Evolutionary conservation across 257 asterid species (phyloP), one percentile per base, ranked within the genome.

Genomic region (Ilex aquifolium): DNA sequence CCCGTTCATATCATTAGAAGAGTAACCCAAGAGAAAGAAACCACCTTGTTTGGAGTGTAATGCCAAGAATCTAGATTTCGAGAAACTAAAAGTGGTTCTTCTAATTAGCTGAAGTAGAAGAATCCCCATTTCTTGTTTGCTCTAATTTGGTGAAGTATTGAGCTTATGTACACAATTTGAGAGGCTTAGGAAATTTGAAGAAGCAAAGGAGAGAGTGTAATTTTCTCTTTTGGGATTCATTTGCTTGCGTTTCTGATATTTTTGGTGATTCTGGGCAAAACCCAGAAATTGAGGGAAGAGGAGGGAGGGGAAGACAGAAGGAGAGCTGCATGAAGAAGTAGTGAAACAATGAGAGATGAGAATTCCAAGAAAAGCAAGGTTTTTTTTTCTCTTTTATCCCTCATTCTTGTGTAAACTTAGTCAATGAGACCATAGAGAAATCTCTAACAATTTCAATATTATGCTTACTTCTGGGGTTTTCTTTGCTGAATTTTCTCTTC

Each of bases 201-300:
- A 36, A 36, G 42, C 2, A 36, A 36, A 36, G 42, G 42, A 36
- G 42, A 4, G 42, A 36, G 42, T 8, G 5, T 36, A 4, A 4
- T 39, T 1, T 5, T 16, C 55, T 6, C 61, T 61, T 61, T 61
- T 39, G 52, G 60, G 11, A 54, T 13, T 72, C 46, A 17, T 66
- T 21, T 65, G 62, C 56, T 57, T 66, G 68, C 69, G 59, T 48
- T 71, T 68, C 51, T 58, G 70, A 72, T 71, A 52, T 31, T 61
- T 75, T 73, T 71, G 72, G 56, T 82, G 82, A 65, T 90, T 97
- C 86, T 93, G 5, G 8, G 42, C 42, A 36, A 36, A 36, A 36
- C 42, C 42, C 7, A 36, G 42, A 49, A 49, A 49, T 12, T 49
- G 54, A 4, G 54, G 54, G 54, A n/a, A n/a, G 54, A 6, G 54